phyloP scores from a whole-genome alignment of 106 monocot genomes.

The Dioscorea zingiberensis region DNA sequence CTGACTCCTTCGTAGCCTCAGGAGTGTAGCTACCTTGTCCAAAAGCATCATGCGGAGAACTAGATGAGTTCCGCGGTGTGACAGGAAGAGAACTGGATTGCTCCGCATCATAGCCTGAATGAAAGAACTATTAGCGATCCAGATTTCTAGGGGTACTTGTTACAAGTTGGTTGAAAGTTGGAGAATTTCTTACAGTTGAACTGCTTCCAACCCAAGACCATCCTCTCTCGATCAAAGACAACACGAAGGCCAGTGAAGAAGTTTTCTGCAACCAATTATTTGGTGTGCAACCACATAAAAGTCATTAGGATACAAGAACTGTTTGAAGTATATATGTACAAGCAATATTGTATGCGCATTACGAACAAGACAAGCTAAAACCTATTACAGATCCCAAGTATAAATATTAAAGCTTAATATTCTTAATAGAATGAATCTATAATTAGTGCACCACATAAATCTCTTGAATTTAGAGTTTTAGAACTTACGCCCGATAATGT shows the following conservation, averaged over 20 bases:
- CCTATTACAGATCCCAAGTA: neutral
- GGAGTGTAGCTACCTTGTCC: constrained; percentile 35
- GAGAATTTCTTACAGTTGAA: constrained; percentile 55
- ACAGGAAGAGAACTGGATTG: constrained; percentile 48
- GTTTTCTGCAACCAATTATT: constrained; percentile 53
- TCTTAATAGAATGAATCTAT: neutral
- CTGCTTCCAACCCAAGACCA: constrained; percentile 74
- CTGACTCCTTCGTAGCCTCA: constrained; percentile 31
- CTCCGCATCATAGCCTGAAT: constrained; percentile 45
- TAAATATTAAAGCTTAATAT: neutral
- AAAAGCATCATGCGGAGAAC: constrained; percentile 4
- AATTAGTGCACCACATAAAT: neutral
- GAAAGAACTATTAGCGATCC: neutral
- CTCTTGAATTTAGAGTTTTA: neutral
- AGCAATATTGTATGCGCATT: neutral
- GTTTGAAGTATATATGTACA: too few species aligned
- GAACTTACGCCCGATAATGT: constrained; percentile 88
- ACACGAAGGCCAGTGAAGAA: constrained; percentile 69
- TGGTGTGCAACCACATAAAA: too few species aligned
- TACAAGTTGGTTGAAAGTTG: too few species aligned
- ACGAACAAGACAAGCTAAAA: neutral
- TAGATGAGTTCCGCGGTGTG: constrained; percentile 27
- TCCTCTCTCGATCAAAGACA: constrained; percentile 64
- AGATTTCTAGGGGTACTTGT: too few species aligned
- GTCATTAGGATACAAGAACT: too few species aligned